Percentiles rank a stretch among this genome's conserved stretches.
These are phyloP conservation scores for Gamsiella multidivaricata DNA, from an alignment of 192 early-diverging fungal genomes.

Conservation along the genomic window DNA sequence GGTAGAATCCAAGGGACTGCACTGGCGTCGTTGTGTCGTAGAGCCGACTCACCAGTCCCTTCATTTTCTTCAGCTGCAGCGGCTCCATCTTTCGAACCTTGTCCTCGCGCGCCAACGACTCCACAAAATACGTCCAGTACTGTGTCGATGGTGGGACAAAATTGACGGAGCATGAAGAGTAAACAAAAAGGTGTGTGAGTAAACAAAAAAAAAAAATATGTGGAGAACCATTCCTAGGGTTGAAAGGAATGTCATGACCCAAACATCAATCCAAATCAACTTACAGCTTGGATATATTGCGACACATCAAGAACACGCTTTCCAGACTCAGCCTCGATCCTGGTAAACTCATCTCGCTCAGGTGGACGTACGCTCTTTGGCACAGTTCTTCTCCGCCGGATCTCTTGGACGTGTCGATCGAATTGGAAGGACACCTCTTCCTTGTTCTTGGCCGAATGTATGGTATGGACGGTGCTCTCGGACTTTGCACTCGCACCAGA, in stretches of 20 bases:
- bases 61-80: constrained; percentile 35
- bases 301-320: constrained; percentile 33
- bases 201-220: too few relatives aligned
- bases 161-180: neutral
- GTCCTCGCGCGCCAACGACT: constrained; percentile 46
- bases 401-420: constrained; percentile 51
- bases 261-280: neutral
- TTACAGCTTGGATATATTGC: constrained; percentile 37
- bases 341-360: constrained; percentile 32
- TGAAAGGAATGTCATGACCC: neutral
- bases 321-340: constrained; percentile 33
- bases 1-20: constrained; percentile 37
- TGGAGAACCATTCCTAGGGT: neutral
- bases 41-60: constrained; percentile 30
- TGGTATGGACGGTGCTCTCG: constrained; percentile 1
- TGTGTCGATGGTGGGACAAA: too few relatives aligned
- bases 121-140: constrained; percentile 34
- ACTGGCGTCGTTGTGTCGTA: constrained; percentile 40
- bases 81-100: constrained; percentile 25
- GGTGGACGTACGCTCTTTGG: constrained; percentile 17
- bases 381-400: constrained; percentile 37
- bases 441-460: constrained; percentile 8
- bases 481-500: neutral
- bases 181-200: neutral
- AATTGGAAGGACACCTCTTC: constrained; percentile 48